Evolutionary conservation across 306 rosid species (phyloP), one percentile per base, ranked within the genome.

Genomic region (Dalbergia oliveri): DNA sequence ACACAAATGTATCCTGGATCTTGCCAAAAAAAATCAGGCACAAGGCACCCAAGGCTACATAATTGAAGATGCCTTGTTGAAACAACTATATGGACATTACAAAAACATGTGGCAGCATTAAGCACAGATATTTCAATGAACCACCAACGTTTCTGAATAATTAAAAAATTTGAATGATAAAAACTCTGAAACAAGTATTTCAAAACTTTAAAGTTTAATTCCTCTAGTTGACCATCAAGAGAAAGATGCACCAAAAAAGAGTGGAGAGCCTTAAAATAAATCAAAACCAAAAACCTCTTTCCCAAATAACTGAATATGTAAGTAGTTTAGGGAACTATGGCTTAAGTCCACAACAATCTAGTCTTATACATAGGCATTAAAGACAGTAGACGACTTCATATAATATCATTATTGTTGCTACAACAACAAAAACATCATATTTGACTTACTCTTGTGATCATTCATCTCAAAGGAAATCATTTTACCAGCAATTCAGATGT

Each of bases 381-480:
- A 66, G 33, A 26, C 39, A 53, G 8, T 9, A 67, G 21, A 54
- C 50, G 34, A 72, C 37, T 49, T 31, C 58, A 49, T 16, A 54
- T 9, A 19, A 41, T 8, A 33, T 49, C 31, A 41, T 57, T 11
- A 53, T 13, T 31, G 62, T 33, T 4, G 4, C 14, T 8, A 50
- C 9, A 12, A 60, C 21, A 66, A 67, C 3, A 16, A 72, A 33
- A 63, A 69, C 8, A 64, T 16, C 44, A 51, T 21, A 65, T 72
- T 80, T 12, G 11, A 81, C 97, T 90, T 85, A 94, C 97, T 94
- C 87, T 94, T 94, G 73, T 95, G 90, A 83, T 94, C 99, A 83
- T 94, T 94, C 99, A 94, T 94, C 88, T 94, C 99, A 76, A 94
- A 92, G 72, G 97, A 88, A 85, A 94, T 94, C 97, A 93, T 94